Base-by-base conservation (phyloP, 208 protist species). In the Wallacemonas sp. region DNA sequence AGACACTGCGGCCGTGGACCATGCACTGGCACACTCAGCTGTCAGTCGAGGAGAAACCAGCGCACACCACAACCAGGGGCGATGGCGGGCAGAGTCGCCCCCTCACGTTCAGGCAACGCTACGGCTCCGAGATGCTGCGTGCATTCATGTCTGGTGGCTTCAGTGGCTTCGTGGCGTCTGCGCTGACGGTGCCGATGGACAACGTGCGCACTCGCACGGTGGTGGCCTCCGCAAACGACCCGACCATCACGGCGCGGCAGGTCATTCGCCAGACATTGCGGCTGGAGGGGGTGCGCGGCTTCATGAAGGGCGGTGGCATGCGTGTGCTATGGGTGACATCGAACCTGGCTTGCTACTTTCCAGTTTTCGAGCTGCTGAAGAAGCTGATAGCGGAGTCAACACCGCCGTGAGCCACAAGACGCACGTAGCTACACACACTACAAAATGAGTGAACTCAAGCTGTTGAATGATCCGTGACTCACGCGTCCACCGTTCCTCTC, bases 281-380 rank as follows among this genome's bases (percentile, higher is more conserved):
- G 9, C 21, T 60, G 6, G 79, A 81, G 59, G 89, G 89, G 2
- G 36, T 83, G 42, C 59, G 62, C n/a, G 71, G 73, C 21, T 92
- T 94, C 34, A 78, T 85, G 55, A 73, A 73, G n/a, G 89, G 89
- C 22, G 83, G 76, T 1, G 61, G 45, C 21, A 83, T 80, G 60
- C 85, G 89, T 37, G 76, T 92, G 53, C 34, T 94, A 32, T 94
- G 85, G 84, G 85, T 94, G 45, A 85, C 83, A 10, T 50, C 68
- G 8, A 94, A 94, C 71, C 87, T 91, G 85, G 80, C 83, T 6
- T 57, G 80, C 19, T 94, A 92, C 67, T 92, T 92, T 34, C 89
- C 89, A 12, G 33, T 91, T 0, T 92, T 88, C 65, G 85, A 94
- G 53, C 33, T 72, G 9, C 63, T 77, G 21, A 67, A 71, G 29